Percentiles rank a stretch among this genome's conserved stretches.
Evolutionary conservation across 2,329 filamentous ascomycete genomes (phyloP).

Genomic region (Xylariaceae sp.): DNA sequence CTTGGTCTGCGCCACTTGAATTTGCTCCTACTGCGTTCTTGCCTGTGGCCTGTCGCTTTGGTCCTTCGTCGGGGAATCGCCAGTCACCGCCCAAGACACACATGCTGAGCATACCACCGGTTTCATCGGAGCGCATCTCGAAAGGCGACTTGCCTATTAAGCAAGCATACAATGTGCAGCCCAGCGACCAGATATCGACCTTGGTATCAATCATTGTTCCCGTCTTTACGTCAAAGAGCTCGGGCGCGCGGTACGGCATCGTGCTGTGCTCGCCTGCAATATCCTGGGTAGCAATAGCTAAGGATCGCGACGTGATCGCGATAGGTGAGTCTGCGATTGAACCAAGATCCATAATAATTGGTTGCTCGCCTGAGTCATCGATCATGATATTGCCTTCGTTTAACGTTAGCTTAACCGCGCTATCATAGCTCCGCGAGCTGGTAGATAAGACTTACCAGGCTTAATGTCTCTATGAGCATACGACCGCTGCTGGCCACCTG

Average conservation of each 20-base stretch:
- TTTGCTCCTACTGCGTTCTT: slow-evolving; percentile 36
- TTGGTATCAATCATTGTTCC: slow-evolving; percentile 89
- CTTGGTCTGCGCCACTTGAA: slow-evolving; percentile 39
- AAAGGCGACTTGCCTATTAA: slow-evolving; percentile 96
- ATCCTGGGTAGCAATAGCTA: slow-evolving; percentile 90
- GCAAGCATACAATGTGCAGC: slow-evolving; percentile 96
- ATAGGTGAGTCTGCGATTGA: slow-evolving; percentile 84
- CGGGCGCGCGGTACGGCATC: slow-evolving; percentile 96
- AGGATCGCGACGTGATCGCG: slow-evolving; percentile 80
- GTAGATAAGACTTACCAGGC: slow-evolving; percentile 57
- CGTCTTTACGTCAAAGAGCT: slow-evolving; percentile 96
- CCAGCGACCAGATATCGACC: slow-evolving; percentile 95
- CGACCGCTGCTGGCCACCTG: slow-evolving; percentile 64
- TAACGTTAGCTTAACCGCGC: not conserved
- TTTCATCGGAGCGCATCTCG: slow-evolving; percentile 92
- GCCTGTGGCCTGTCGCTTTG: slow-evolving; percentile 45
- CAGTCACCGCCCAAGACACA: slow-evolving; percentile 93
- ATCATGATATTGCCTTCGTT: slow-evolving; percentile 89
- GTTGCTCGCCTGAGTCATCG: slow-evolving; percentile 77
- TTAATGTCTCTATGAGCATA: slow-evolving; percentile 98
- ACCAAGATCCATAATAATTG: slow-evolving; percentile 96
- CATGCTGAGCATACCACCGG: slow-evolving; percentile 85
- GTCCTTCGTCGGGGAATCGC: slow-evolving; percentile 87
- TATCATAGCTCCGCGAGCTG: not conserved
- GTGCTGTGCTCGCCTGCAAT: slow-evolving; percentile 93